These are phyloP conservation scores for Paraphaeosphaeria sporulosa DNA, from an alignment of 2,329 filamentous ascomycete genomes.

Conservation along the genomic window DNA sequence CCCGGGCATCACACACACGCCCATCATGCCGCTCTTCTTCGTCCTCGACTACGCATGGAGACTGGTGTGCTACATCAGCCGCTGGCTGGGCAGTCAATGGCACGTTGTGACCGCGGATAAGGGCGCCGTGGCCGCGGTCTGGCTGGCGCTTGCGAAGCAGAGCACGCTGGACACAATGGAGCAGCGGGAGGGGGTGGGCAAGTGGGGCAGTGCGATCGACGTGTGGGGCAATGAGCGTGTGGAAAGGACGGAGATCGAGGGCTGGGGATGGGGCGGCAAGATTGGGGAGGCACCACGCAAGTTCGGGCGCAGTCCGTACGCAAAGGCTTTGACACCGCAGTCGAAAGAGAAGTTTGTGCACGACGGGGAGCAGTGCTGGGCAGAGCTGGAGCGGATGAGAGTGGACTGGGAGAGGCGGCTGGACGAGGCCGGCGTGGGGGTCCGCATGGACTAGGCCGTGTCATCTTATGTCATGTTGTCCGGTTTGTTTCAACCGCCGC, in stretches of 20 bases:
- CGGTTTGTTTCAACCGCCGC: too few relatives aligned
- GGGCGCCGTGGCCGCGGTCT: conserved; percentile 78
- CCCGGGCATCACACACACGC: conserved; percentile 84
- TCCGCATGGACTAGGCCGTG: conserved; percentile 32
- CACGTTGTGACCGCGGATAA: conserved; percentile 79
- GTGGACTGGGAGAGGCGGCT: conserved; percentile 64
- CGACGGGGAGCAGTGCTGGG: conserved; percentile 69
- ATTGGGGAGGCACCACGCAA: conserved; percentile 60
- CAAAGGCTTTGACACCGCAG: conserved; percentile 67
- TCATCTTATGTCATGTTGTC: background rate
- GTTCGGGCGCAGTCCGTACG: conserved; percentile 63
- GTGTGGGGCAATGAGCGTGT: conserved; percentile 66
- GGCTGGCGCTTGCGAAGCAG: conserved; percentile 75
- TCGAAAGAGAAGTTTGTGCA: conserved; percentile 68
- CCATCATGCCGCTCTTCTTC: conserved; percentile 76
- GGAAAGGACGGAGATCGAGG: conserved; percentile 82
- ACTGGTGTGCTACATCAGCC: conserved; percentile 72
- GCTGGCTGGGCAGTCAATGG: conserved; percentile 87
- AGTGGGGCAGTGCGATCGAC: conserved; percentile 84
- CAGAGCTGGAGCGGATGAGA: conserved; percentile 75
- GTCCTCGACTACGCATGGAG: conserved; percentile 76
- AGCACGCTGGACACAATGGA: conserved; percentile 66
- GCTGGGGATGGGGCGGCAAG: conserved; percentile 75
- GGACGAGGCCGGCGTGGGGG: conserved; percentile 47
- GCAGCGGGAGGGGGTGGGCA: conserved; percentile 63